These are phyloP conservation scores for Cercospora sp. DNA, from an alignment of 2,329 filamentous ascomycete genomes.

Conservation along the genomic window DNA sequence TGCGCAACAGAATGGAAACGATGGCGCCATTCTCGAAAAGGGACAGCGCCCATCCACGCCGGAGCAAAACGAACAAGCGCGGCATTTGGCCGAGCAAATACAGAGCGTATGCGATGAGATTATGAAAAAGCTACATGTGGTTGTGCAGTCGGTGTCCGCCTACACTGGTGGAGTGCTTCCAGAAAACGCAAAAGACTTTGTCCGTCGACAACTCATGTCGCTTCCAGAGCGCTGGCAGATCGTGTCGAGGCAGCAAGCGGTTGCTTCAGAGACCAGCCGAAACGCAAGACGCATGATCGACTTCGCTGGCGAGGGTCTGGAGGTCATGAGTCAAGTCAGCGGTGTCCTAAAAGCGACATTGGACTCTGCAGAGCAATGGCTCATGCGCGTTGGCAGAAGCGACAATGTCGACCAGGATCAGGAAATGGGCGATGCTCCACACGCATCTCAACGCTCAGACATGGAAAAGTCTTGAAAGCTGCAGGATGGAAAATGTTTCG, in stretches of 20 bases:
- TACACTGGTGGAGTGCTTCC: constrained; percentile 91
- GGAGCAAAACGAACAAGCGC: constrained; percentile 43
- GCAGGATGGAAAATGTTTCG: neutral
- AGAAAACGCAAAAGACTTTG: constrained; percentile 80
- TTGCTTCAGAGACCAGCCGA: constrained; percentile 51
- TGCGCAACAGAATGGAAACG: constrained; percentile 50
- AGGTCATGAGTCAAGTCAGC: constrained; percentile 92
- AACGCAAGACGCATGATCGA: constrained; percentile 76
- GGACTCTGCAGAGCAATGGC: constrained; percentile 88
- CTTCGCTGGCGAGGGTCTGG: constrained; percentile 83
- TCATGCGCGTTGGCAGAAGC: constrained; percentile 54
- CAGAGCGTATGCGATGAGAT: constrained; percentile 60
- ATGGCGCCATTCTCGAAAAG: constrained; percentile 43
- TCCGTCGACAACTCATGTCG: constrained; percentile 79
- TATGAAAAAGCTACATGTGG: constrained; percentile 65
- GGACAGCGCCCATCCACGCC: constrained; percentile 36
- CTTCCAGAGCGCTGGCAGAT: constrained; percentile 80
- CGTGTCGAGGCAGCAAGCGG: constrained; percentile 53
- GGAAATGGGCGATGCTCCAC: constrained; percentile 22
- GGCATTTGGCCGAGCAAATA: constrained; percentile 73
- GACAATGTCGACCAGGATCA: constrained; percentile 22
- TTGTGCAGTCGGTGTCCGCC: constrained; percentile 80
- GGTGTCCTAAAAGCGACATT: constrained; percentile 87
- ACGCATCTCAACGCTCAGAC: constrained; percentile 13
- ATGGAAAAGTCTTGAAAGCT: constrained; percentile 22